Evolutionary conservation across 2,329 filamentous ascomycete genomes (phyloP).

Genomic region (Fusarium hostae): DNA sequence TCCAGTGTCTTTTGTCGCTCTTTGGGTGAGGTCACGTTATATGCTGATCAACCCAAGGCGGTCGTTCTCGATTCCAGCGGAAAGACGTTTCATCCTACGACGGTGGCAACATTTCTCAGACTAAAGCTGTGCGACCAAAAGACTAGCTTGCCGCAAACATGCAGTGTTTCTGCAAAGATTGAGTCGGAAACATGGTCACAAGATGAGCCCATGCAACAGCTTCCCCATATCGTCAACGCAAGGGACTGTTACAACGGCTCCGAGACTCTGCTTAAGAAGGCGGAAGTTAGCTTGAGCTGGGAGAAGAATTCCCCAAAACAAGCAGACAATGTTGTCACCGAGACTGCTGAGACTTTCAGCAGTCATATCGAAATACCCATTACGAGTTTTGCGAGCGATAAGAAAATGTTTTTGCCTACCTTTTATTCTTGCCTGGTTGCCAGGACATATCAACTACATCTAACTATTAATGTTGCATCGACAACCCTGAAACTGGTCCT

Average conservation of each 20-base stretch:
- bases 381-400: neutral
- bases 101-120: neutral
- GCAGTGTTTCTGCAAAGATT: conserved; percentile 10
- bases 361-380: conserved; percentile 5
- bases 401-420: conserved; percentile 14
- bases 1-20: conserved; percentile 10
- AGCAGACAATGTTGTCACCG: neutral
- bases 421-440: conserved; percentile 18
- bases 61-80: neutral
- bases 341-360: neutral
- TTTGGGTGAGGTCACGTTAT: neutral
- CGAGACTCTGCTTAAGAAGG: neutral
- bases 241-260: neutral
- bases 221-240: neutral
- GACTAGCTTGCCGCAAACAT: neutral
- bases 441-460: conserved; percentile 14
- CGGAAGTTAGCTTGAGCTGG: neutral
- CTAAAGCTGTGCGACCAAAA: neutral
- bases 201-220: conserved; percentile 17
- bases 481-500: neutral
- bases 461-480: neutral
- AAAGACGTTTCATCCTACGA: neutral
- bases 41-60: neutral
- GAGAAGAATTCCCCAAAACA: neutral
- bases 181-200: conserved; percentile 20